Base-by-base conservation (phyloP, 2,329 filamentous ascomycete genomes). In the Curvularia eragrostidis region DNA sequence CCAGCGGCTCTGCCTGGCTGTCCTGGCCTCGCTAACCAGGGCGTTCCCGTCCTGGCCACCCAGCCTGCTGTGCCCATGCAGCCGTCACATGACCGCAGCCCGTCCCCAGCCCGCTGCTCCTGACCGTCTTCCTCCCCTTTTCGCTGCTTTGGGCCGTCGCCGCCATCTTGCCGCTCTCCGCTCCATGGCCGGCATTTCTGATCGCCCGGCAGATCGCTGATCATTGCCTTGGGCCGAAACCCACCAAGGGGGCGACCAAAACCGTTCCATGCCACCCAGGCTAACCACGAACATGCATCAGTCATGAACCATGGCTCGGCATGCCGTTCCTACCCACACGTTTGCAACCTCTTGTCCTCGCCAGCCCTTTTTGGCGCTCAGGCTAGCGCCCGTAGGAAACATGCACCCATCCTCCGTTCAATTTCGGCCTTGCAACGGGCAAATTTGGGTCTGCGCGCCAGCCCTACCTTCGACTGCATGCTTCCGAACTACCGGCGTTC, bases 171-270 rank as follows among this genome's bases (percentile, higher is more conserved):
- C 26, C 48, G 24, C 39, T 42, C 24, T 8, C 38, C 18, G 19
- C 2, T 51, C 18, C 38, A 41, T 15, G 8, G 18, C 21, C 38
- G 38, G 18, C 21, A 38, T 51, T 52, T 54, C 61, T 58, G 61
- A 67, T 66, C 66, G 58, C 51, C 66, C 61, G 66, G 61, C n/a
- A n/a, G 61, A 65, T 66, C 61, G 61, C 55, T 65, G 56, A 43
- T 43, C 41, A 24, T 15, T 24, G 38, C 57, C 52, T 53, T 59
- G 43, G 54, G 56, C 58, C 59, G 54, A 65, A 67, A 59, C 61
- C 48, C 18, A 43, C 36, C 50, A 58, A 41, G 55, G 44, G 24
- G 24, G 49, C 21, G 41, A 24, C 42, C 30, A 53, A 57, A 48
- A 38, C 54, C 54, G 59, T 63, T 63, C 61, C 48, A 54, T 62